These are phyloP conservation scores for Stemphylium beticola DNA, from an alignment of 2,329 filamentous ascomycete species.

Conservation along the genomic window DNA sequence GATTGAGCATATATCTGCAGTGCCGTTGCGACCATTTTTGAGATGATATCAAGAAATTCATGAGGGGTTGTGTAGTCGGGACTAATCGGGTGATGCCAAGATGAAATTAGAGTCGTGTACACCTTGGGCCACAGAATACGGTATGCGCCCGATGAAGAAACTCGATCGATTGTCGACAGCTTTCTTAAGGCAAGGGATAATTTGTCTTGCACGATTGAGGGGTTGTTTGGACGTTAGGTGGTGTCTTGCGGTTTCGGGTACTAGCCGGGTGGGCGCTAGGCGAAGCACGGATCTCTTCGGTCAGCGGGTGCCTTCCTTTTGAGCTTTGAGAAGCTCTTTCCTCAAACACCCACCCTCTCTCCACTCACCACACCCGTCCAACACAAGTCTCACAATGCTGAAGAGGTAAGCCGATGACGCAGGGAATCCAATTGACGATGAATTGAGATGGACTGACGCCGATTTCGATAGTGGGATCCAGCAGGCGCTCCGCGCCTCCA, in stretches of 20 bases:
- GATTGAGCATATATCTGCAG: too few species aligned
- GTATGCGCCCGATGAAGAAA: too few species aligned
- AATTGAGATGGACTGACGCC: slow-evolving; percentile 33
- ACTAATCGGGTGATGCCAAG: too few species aligned
- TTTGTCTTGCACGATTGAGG: not conserved
- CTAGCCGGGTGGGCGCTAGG: slow-evolving; percentile 12
- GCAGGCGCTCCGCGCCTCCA: slow-evolving; percentile 67
- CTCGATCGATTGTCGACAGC: too few species aligned
- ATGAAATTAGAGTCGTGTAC: too few species aligned
- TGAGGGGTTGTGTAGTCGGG: too few species aligned
- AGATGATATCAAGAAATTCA: too few species aligned
- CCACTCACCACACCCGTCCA: slow-evolving; percentile 39
- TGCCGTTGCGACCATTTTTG: too few species aligned
- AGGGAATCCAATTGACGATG: slow-evolving; percentile 48
- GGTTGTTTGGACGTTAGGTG: not conserved
- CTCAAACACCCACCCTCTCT: slow-evolving; percentile 36
- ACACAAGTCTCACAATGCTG: slow-evolving; percentile 63
- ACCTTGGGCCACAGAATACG: too few species aligned
- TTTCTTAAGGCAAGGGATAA: too few species aligned
- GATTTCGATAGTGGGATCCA: slow-evolving; percentile 66
- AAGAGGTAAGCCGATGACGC: slow-evolving; percentile 60
- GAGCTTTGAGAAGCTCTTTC: slow-evolving; percentile 25
- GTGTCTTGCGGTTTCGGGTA: not conserved
- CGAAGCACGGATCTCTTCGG: slow-evolving; percentile 13
- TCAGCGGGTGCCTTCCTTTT: slow-evolving; percentile 9